Evolutionary conservation across 2,329 filamentous ascomycete genomes (phyloP).

Genomic region (Microcera coccophila): DNA sequence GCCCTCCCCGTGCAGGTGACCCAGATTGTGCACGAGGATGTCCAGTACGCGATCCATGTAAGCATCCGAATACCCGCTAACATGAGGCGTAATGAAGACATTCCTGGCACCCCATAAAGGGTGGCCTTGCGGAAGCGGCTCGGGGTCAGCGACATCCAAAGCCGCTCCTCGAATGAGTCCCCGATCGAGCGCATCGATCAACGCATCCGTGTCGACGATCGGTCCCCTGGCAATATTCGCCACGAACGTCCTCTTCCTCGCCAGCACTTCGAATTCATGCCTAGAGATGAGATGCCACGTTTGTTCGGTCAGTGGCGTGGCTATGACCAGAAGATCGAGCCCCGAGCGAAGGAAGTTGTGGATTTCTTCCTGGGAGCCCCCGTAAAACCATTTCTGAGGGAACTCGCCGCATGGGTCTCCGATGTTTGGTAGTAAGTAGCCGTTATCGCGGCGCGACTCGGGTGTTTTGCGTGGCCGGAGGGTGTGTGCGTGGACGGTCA

Average conservation of each 20-base stretch:
- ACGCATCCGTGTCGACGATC: slow-evolving; percentile 47
- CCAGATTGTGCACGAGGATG: slow-evolving; percentile 42
- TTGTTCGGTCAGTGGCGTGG: slow-evolving; percentile 47
- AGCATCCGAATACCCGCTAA: slow-evolving; percentile 40
- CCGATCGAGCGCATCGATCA: slow-evolving; percentile 57
- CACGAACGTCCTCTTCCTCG: slow-evolving; percentile 53
- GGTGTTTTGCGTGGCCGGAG: slow-evolving; percentile 64
- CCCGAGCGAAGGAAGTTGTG: slow-evolving; percentile 49
- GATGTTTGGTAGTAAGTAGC: slow-evolving; percentile 66
- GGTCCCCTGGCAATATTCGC: slow-evolving; percentile 67
- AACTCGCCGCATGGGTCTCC: slow-evolving; percentile 48
- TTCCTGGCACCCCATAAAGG: slow-evolving; percentile 68
- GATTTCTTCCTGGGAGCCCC: slow-evolving; percentile 39
- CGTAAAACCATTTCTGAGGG: slow-evolving; percentile 51
- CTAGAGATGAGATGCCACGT: slow-evolving; percentile 50
- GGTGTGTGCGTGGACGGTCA: slow-evolving; percentile 72
- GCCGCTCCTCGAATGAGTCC: slow-evolving; percentile 58
- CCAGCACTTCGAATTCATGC: slow-evolving; percentile 46
- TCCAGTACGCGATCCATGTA: slow-evolving; percentile 40
- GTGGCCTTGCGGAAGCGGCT: slow-evolving; percentile 66
- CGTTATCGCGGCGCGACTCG: slow-evolving; percentile 58
- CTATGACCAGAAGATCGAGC: slow-evolving; percentile 52
- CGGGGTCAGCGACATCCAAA: slow-evolving; percentile 75
- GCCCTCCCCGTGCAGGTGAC: slow-evolving; percentile 34
- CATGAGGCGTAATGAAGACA: slow-evolving; percentile 57